Base-by-base conservation (phyloP, 148 eudicot genomes). In the Spergularia marina region DNA sequence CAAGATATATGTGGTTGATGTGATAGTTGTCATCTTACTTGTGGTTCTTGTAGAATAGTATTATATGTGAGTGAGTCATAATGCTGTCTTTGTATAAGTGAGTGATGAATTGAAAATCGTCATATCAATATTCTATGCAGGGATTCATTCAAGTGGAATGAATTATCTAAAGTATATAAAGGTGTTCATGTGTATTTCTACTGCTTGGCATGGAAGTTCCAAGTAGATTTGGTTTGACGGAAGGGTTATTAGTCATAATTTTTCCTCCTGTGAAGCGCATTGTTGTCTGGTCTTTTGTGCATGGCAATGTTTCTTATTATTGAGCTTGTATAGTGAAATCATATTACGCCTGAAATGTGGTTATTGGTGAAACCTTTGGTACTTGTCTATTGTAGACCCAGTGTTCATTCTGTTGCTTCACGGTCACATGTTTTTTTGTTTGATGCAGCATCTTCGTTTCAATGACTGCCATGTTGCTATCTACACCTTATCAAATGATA, bases 1-100 rank as follows among this genome's bases (percentile, higher is more conserved):
- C n/a, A 40, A 3, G 21, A 5, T 54, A 18, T 52, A 36, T 0
- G 16, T 34, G 20, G 2, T 51, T 63, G 65, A 58, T 72, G 40
- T 58, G 70, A 4, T n/a, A 8, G 6, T 41, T 66, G 13, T 44
- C 53, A 21, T 60, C 25, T 60, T 40, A 2, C 23, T 21, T 60
- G 54, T 63, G 40, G 14, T 15, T 12, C 57, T 74, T 63, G 60
- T 64, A 18, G 77, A 53, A n/a, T 64, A 20, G 21, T 17, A 34
- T 57, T 5, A 30, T 10, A 54, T 14, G 30, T 18, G 36, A 20
- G 39, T 56, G 52, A 20, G 36, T 71, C 36, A 23, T 7, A 71
- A 39, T 25, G 52, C 17, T 12, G 20, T 15, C n/a, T 60, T 60
- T 60, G 40, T 55, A 52, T 73, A n/a, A 40, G 17, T 60, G 40